These are phyloP conservation scores for Crataegus laevigata DNA, from an alignment of 306 rosid species.

Conservation along the genomic window DNA sequence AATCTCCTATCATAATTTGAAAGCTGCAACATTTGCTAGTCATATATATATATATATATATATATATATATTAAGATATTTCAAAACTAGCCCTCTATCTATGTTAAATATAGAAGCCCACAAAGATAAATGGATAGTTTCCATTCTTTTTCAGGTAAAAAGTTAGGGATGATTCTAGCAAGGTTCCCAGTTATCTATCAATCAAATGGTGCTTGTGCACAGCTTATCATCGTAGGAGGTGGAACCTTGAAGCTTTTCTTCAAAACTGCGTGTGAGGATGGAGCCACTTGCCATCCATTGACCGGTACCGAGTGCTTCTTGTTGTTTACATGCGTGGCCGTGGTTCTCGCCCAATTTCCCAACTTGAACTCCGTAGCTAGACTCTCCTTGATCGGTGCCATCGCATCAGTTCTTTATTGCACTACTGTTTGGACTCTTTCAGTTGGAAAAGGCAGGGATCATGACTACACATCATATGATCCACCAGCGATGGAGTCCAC, in stretches of 20 bases:
- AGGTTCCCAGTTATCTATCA: slow-evolving; percentile 9
- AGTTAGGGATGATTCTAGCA: neutral
- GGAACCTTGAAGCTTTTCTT: slow-evolving; percentile 40
- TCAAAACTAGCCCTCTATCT: no score
- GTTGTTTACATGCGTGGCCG: slow-evolving; percentile 40
- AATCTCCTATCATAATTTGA: neutral
- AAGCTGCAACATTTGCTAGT: neutral
- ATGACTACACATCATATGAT: neutral
- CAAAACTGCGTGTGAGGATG: slow-evolving; percentile 20
- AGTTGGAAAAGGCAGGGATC: neutral
- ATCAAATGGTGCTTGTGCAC: slow-evolving; percentile 68
- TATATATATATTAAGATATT: no score
- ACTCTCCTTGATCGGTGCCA: neutral
- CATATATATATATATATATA: no score
- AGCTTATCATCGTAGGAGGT: slow-evolving; percentile 57
- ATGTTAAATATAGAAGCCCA: no score
- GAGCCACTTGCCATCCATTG: neutral
- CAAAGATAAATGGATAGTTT: no score
- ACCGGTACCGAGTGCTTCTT: slow-evolving; percentile 40
- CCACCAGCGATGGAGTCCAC: neutral
- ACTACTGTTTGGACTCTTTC: neutral
- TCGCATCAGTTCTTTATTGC: neutral
- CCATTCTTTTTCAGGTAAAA: neutral
- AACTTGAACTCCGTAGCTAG: neutral
- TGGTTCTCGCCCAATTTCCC: slow-evolving; percentile 44